phyloP scores from a whole-genome alignment of 371 early-diverging fungal genomes.

The Mortierella sp. region DNA sequence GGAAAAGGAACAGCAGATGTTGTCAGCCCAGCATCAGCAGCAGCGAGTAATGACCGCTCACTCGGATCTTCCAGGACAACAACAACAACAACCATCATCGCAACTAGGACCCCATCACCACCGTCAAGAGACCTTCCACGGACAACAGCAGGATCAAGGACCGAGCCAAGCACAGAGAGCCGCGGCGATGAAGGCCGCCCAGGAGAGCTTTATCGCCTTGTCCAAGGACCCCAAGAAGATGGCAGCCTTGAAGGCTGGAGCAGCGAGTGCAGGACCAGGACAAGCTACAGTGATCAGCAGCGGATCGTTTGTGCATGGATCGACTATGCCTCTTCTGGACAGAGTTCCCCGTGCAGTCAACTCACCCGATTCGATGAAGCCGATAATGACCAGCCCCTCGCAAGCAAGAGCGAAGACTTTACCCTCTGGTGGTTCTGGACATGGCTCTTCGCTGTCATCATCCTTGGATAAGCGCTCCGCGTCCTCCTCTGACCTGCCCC shows the following conservation, averaged over 20 bases:
- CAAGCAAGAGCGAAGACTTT: slow-evolving; percentile 22
- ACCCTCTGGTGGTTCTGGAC: slow-evolving; percentile 50
- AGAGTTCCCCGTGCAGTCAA: not conserved
- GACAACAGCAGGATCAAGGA: slow-evolving; percentile 26
- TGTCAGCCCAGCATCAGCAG: slow-evolving; percentile 10
- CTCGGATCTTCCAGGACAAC: slow-evolving; percentile 42
- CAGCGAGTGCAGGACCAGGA: slow-evolving; percentile 1
- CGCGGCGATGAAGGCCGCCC: slow-evolving; percentile 33
- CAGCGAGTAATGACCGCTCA: slow-evolving; percentile 17
- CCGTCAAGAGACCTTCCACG: slow-evolving; percentile 5
- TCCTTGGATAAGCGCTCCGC: slow-evolving; percentile 13
- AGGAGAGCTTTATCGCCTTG: slow-evolving; percentile 38
- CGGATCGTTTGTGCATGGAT: slow-evolving; percentile 27
- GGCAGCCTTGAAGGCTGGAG: slow-evolving; percentile 26
- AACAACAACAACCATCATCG: not conserved
- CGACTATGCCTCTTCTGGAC: slow-evolving; percentile 24
- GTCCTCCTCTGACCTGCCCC: not conserved
- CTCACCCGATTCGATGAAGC: slow-evolving; percentile 1
- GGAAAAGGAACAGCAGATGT: not conserved
- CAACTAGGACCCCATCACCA: slow-evolving; percentile 38
- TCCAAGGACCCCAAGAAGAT: slow-evolving; percentile 36
- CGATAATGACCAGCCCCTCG: slow-evolving; percentile 18
- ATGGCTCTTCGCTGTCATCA: slow-evolving; percentile 37
- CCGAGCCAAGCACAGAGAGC: slow-evolving; percentile 49
- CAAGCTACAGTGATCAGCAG: slow-evolving; percentile 36